Evolutionary conservation across 495 filamentous ascomycete species (phyloP), one percentile per base, ranked within the genome.

Genomic region (Penicillium fimorum): DNA sequence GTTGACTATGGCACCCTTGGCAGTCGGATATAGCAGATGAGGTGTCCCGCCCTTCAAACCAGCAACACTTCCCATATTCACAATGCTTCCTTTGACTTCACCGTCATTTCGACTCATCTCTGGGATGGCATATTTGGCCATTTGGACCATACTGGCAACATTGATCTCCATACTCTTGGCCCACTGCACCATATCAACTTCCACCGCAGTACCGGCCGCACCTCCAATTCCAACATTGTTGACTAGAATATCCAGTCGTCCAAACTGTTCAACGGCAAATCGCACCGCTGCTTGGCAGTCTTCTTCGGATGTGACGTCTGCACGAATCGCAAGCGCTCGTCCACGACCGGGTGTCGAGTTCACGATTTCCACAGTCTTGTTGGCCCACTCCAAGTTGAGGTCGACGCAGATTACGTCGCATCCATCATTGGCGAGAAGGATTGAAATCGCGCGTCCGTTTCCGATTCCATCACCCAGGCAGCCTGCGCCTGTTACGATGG

Each of bases 401-500:
- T 87, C 83, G 1, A 82, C 67, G 62, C 81, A 82, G 11, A 84
- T 61, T 22, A 87, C 82, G 3, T 71, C 62, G 55, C 72, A 76
- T 29, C 81, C 82, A 35, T 82, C 79, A 24, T 77, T 69, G 25
- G 83, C 81, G 1, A 85, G 70, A 4, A 85, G 72, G 47, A 85
- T 79, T 5, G 82, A 75, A 40, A 76, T 80, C 4, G 83, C 83
- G 2, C 82, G 74, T 12, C 81, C 83, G 57, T 85, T 86, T 11
- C 83, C 84, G 48, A 86, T 78, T 17, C 77, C 81, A 33, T 76
- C 75, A 4, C 73, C 77, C 12, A 68, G 68, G 45, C 72, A 75
- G 27, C 84, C 83, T 42, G 82, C 83, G 42, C 82, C 82, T 4
- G 82, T 82, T 29, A 87, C 79, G 58, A 87, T 80, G 56, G 82